Evolutionary conservation across 2,329 filamentous ascomycete genomes (phyloP).

Genomic region (Aspergillus sp.): DNA sequence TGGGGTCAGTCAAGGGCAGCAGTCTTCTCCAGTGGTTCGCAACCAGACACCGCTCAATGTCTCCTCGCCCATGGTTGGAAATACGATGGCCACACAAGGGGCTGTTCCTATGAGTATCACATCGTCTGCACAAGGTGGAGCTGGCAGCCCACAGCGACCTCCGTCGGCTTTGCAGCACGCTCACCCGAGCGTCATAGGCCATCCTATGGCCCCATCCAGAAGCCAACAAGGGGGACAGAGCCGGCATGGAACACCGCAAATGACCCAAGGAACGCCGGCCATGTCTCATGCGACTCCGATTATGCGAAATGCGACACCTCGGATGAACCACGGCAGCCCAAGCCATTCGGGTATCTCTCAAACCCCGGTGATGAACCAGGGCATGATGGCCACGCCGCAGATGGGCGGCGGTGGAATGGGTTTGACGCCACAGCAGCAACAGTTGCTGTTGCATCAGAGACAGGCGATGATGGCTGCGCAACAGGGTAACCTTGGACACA

Average conservation of each 20-base stretch:
- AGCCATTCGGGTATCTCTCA: slow-evolving; percentile 32
- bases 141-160: slow-evolving; percentile 41
- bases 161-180: slow-evolving; percentile 42
- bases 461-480: slow-evolving; percentile 34
- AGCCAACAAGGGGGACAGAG: slow-evolving; percentile 41
- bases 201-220: slow-evolving; percentile 39
- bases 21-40: slow-evolving; percentile 42
- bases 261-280: slow-evolving; percentile 41
- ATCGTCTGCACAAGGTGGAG: slow-evolving; percentile 36
- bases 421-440: slow-evolving; percentile 37
- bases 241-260: slow-evolving; percentile 43
- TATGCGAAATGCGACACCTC: slow-evolving; percentile 42
- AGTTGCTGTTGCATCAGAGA: slow-evolving; percentile 30
- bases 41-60: slow-evolving; percentile 41
- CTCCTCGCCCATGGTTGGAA: slow-evolving; percentile 40
- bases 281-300: slow-evolving; percentile 43
- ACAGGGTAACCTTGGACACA: slow-evolving; percentile 26
- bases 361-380: slow-evolving; percentile 41
- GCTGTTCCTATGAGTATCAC: slow-evolving; percentile 40
- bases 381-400: slow-evolving; percentile 35
- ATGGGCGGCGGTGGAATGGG: slow-evolving; percentile 28
- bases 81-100: slow-evolving; percentile 31
- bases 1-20: slow-evolving; percentile 35
- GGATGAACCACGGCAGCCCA: slow-evolving; percentile 42
- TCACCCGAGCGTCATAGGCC: slow-evolving; percentile 40